These are phyloP conservation scores for Aspergillus haitiensis DNA, from an alignment of 495 filamentous ascomycete species.

Conservation along the genomic window DNA sequence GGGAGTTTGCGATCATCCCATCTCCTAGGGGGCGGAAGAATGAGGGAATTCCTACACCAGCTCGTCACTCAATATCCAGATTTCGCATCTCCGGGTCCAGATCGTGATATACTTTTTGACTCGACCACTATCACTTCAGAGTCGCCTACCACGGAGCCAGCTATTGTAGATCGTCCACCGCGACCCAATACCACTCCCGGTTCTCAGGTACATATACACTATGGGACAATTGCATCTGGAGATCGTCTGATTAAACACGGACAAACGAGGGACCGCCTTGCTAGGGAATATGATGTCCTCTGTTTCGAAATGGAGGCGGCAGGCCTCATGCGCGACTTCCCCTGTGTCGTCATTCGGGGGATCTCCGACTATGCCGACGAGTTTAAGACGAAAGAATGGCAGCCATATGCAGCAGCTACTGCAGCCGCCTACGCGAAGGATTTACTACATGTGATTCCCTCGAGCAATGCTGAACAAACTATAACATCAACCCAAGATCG, in stretches of 20 bases:
- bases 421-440: constrained; percentile 9
- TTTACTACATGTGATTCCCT: neutral
- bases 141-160: neutral
- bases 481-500: neutral
- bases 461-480: neutral
- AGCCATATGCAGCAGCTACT: constrained; percentile 6
- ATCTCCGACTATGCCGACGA: constrained; percentile 14
- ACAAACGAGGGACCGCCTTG: neutral
- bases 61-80: neutral
- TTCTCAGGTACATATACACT: neutral
- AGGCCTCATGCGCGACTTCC: neutral
- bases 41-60: neutral
- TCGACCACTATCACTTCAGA: neutral
- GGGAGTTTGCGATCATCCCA: neutral
- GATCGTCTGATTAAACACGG: constrained; percentile 4
- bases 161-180: neutral
- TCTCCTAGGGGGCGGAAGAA: neutral
- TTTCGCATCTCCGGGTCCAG: neutral
- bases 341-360: constrained; percentile 4
- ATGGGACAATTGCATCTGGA: constrained; percentile 6
- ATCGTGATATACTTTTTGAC: neutral
- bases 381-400: constrained; percentile 6
- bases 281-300: neutral
- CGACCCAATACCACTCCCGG: neutral
- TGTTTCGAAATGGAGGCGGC: constrained; percentile 11